Evolutionary conservation across 495 filamentous ascomycete species (phyloP), one percentile per base, ranked within the genome.

Genomic region (Jackrogersella minutella): DNA sequence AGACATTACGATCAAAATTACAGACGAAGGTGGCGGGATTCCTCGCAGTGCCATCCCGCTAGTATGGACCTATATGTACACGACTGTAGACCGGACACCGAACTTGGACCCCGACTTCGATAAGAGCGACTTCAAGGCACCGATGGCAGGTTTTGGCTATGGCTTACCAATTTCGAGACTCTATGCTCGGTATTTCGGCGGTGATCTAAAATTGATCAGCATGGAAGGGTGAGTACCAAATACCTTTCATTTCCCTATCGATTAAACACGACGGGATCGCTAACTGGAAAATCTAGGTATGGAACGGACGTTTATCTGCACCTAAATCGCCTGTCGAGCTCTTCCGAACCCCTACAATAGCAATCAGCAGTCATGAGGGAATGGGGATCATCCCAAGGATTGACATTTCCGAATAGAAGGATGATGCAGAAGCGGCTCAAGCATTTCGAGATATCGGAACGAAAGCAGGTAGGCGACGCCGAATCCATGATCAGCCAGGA

Each of bases 61-160:
- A 6, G 95, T 98, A 13, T 99, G 95, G 95, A 99, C 95, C 22
- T 99, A 99, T 74, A 99, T 98, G 95, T 99, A 98, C 72, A 99
- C 95, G 16, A 99, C 95, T 8, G 94, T 99, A 39, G 95, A 97
- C 77, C 88, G 93, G 60, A 97, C 95, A 2, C 95, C 95, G 4
- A 96, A 87, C 71, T 81, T 99, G 46, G 95, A 99, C 72, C 95
- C 95, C 10, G 93, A 97, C 75, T 98, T 98, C 77, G 93, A 99
- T 78, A 97, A 97, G 80, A 97, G 91, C 77, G 95, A 99, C 77
- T 99, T 99, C 83, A 99, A 99, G 78, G 95, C 95, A 13, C 95
- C 95, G 2, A 99, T 99, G 95, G 95, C 95, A 47, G 95, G 95
- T 1, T 99, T 99, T 72, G 95, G 95, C 16, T 99, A 99, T 71